Evolutionary conservation across 1,139 yeast genomes (phyloP).

Genomic region (Taphrina wiesneri): DNA sequence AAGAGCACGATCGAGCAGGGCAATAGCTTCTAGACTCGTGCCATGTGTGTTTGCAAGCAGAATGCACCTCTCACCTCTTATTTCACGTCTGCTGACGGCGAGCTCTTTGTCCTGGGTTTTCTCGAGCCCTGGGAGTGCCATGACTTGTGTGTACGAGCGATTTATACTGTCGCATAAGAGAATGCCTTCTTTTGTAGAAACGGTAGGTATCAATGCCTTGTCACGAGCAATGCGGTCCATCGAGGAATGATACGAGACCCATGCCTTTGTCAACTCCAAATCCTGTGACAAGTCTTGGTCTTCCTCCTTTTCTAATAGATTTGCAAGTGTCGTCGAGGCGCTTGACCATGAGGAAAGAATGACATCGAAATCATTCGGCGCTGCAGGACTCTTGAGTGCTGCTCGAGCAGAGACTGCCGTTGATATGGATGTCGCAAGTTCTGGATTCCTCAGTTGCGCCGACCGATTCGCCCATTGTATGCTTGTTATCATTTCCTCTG

Average conservation of each 20-base stretch:
- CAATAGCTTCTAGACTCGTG: constrained; percentile 22
- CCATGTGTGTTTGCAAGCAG: constrained; percentile 21
- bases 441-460: constrained; percentile 11
- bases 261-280: constrained; percentile 26
- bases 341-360: constrained; percentile 18
- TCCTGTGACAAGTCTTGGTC: constrained; percentile 23
- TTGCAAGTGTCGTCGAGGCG: constrained; percentile 4
- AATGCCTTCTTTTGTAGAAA: constrained; percentile 17
- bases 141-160: constrained; percentile 1
- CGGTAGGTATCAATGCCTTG: constrained; percentile 4
- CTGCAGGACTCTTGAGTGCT: not conserved
- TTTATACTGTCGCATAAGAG: constrained; percentile 11
- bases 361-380: constrained; percentile 10
- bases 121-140: constrained; percentile 18
- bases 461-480: constrained; percentile 25
- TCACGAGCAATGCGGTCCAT: constrained; percentile 19
- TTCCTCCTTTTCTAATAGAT: constrained; percentile 17
- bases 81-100: not conserved
- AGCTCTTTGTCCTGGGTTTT: not conserved
- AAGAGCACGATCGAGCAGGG: constrained; percentile 15
- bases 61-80: constrained; percentile 19
- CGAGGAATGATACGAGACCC: constrained; percentile 6
- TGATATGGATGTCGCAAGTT: constrained; percentile 20
- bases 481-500: constrained; percentile 20
- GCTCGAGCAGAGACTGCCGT: constrained; percentile 21